phyloP scores from a whole-genome alignment of 192 early-diverging fungal species.

The Coemansia erecta region DNA sequence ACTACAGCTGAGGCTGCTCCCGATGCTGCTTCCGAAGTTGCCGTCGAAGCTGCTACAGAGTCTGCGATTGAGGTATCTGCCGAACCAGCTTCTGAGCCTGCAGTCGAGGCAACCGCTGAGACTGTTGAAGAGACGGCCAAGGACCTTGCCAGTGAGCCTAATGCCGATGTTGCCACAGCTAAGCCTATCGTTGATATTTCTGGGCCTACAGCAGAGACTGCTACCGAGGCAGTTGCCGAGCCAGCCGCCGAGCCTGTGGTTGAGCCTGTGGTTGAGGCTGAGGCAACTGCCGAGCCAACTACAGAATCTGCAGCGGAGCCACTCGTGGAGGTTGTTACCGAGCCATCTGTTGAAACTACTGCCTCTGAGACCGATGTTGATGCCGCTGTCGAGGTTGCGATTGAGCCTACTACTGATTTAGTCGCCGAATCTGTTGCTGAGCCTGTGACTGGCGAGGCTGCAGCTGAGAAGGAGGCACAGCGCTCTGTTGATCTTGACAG shows the following conservation, averaged over 20 bases:
- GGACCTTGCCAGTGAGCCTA: no score
- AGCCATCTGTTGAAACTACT: conserved; percentile 1
- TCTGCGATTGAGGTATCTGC: neutral
- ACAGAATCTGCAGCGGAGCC: neutral
- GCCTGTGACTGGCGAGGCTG: neutral
- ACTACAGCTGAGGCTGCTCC: neutral
- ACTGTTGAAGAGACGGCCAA: neutral
- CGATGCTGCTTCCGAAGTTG: neutral
- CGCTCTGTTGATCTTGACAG: no score
- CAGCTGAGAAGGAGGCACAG: neutral
- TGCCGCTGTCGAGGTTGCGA: neutral
- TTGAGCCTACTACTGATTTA: neutral
- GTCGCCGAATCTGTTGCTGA: no score
- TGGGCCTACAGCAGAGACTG: conserved; percentile 4
- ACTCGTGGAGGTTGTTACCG: neutral
- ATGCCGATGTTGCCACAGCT: no score
- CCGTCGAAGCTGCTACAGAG: conserved; percentile 4
- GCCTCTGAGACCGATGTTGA: neutral
- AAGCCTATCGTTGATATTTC: no score
- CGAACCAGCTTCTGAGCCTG: neutral
- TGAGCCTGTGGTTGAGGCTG: neutral
- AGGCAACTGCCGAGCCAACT: neutral
- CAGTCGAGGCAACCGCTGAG: neutral
- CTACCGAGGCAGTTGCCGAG: conserved; percentile 5
- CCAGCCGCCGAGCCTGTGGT: conserved; percentile 1